These are phyloP conservation scores for Mrakia frigida DNA, from an alignment of 768 basidiomycete genomes.

Conservation along the genomic window DNA sequence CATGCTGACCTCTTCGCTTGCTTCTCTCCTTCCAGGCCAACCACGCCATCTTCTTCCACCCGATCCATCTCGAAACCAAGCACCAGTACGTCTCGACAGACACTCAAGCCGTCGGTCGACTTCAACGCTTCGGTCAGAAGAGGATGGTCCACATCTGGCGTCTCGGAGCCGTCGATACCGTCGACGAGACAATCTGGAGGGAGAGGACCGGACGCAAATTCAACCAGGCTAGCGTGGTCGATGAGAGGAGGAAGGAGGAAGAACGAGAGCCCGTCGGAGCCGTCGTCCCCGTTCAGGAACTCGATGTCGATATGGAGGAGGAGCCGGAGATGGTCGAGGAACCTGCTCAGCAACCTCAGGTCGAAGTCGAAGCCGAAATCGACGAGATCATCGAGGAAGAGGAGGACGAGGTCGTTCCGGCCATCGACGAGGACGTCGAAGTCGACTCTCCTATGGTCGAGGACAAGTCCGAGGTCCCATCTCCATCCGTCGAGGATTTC, in stretches of 20 bases:
- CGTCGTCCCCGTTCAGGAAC: background rate
- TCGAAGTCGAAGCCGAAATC: background rate
- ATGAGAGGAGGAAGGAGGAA: background rate
- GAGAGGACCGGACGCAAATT: slow-evolving; percentile 26
- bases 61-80: slow-evolving; percentile 71
- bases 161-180: slow-evolving; percentile 78
- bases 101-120: slow-evolving; percentile 45
- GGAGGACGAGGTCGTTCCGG: background rate
- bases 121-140: slow-evolving; percentile 71
- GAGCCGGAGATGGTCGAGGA: background rate
- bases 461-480: too few species aligned
- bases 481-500: too few species aligned
- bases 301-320: background rate
- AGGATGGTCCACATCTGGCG: slow-evolving; percentile 76
- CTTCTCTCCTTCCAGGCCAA: slow-evolving; percentile 39
- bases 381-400: background rate
- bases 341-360: background rate
- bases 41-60: slow-evolving; percentile 90
- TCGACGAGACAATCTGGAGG: slow-evolving; percentile 73
- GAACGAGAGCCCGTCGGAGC: background rate
- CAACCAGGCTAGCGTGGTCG: background rate
- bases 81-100: slow-evolving; percentile 60
- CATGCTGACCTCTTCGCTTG: too few species aligned
- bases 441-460: too few species aligned
- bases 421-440: background rate